These are phyloP conservation scores for Nannizzia gypsea DNA, from an alignment of 2,329 filamentous ascomycete genomes.

Conservation along the genomic window DNA sequence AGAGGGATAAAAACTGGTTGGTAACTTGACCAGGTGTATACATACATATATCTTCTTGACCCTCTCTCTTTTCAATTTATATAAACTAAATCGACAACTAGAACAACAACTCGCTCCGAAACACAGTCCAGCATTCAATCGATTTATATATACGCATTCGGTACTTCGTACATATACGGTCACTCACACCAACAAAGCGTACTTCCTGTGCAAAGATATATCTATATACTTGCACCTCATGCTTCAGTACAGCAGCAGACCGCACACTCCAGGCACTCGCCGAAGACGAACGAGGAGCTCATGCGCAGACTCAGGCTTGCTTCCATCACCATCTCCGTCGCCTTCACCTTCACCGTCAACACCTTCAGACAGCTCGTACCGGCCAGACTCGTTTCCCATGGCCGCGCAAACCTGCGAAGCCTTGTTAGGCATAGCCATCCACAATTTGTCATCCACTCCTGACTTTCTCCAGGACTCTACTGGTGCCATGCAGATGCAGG, in stretches of 20 bases:
- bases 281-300: not conserved
- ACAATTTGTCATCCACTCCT: slow-evolving; percentile 4
- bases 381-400: slow-evolving; percentile 1
- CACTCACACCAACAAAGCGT: not conserved
- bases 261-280: not conserved
- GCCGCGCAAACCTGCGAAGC: slow-evolving; percentile 5
- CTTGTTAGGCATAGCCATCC: slow-evolving; percentile 5
- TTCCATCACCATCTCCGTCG: not conserved
- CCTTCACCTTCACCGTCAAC: slow-evolving; percentile 1
- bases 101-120: not conserved
- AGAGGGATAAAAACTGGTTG: not conserved
- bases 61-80: not conserved
- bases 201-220: not conserved
- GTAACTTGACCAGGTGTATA: not conserved
- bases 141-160: not conserved
- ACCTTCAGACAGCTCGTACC: not conserved
- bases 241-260: not conserved
- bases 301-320: not conserved
- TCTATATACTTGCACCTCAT: not conserved
- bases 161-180: not conserved
- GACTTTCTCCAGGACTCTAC: not conserved
- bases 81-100: not conserved
- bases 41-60: not conserved
- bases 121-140: not conserved
- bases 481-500: slow-evolving; percentile 2